Evolutionary conservation across 2,329 filamentous ascomycete species (phyloP), one percentile per base, ranked within the genome.

Genomic region (Aureobasidium vineae): DNA sequence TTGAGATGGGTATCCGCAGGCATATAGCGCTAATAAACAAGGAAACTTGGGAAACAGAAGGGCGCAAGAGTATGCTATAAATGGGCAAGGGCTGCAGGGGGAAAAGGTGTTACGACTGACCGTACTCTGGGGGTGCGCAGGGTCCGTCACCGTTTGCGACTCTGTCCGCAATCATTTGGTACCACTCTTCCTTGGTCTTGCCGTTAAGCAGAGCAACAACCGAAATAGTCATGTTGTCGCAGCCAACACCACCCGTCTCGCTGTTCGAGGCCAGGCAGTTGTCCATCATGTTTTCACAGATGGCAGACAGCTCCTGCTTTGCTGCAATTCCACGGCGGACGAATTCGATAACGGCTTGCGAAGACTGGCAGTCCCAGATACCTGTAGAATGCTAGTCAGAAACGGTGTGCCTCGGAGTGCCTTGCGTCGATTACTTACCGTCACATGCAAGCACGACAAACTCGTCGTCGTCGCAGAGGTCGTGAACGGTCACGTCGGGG

Each of bases 211-310:
- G 87, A 71, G 90, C 95, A 75, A 99, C 82, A 71, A 99, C 85
- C 73, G 89, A 83, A 90, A 99, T 98, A 72, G 95, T 99, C 95
- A 99, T 99, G 84, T 99, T 99, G 83, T 99, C 95, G 79, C 95
- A 99, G 69, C 95, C 95, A 69, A 99, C 94, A 70, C 95, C 95
- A 65, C 95, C 95, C 38, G 94, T 97, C 81, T 99, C 95, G 71
- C 93, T 97, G 85, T 96, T 98, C 69, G 93, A 96, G 47, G 95
- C 93, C 71, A 99, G 84, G 77, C 95, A 99, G 82, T 98, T 99
- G 83, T 99, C 94, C 95, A 99, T 99, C 92, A 99, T 97, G 82
- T 99, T 99, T 81, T 99, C 95, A 79, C 94, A 98, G 74, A 99
- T 98, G 77, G 91, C 90, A 66, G 93, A 88, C 61, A 99, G 86